phyloP scores from a whole-genome alignment of 208 protist species.

The Leishmania martiniquensis region DNA sequence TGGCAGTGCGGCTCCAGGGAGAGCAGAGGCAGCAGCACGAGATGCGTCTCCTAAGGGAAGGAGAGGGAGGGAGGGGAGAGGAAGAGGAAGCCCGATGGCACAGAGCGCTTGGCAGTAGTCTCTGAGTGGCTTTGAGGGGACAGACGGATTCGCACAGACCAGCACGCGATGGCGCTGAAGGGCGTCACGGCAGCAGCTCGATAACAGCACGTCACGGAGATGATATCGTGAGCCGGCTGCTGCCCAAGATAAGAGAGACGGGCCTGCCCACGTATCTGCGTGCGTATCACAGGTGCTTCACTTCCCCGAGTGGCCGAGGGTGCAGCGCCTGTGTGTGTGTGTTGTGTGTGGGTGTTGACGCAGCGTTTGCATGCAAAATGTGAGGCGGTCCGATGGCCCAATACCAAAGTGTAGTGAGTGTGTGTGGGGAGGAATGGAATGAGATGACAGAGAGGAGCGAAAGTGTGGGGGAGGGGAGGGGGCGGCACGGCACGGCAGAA shows the following conservation, averaged over 20 bases:
- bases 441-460: not conserved
- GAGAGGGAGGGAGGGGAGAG: not conserved
- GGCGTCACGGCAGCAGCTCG: too few species aligned
- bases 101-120: too few species aligned
- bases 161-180: not conserved
- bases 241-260: not conserved
- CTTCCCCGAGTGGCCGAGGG: not conserved
- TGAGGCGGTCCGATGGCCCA: not conserved
- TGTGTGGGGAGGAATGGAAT: not conserved
- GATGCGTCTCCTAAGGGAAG: too few species aligned
- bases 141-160: not conserved
- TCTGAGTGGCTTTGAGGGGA: too few species aligned
- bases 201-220: too few species aligned
- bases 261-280: not conserved
- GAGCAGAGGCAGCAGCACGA: not conserved
- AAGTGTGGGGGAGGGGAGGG: not conserved
- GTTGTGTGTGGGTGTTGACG: too few species aligned
- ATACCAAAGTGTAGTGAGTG: not conserved
- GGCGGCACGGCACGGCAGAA: not conserved
- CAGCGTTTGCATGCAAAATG: not conserved
- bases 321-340: not conserved
- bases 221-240: too few species aligned
- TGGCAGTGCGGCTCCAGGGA: not conserved
- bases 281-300: not conserved
- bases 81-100: not conserved